phyloP scores from a whole-genome alignment of 2,329 filamentous ascomycete genomes.

The Kalmusia sp. region DNA sequence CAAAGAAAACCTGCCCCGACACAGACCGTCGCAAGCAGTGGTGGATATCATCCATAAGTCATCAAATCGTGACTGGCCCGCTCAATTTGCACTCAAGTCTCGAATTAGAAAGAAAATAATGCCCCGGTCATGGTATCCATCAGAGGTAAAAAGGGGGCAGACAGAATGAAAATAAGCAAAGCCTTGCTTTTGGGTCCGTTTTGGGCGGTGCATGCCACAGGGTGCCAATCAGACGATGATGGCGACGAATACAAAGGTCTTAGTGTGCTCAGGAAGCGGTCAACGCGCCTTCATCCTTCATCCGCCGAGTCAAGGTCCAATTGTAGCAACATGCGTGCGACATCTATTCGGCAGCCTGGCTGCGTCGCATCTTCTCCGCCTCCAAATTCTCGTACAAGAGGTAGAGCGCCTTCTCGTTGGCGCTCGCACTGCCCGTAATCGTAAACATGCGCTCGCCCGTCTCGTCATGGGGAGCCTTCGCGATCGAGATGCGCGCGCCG shows the following conservation, averaged over 20 bases:
- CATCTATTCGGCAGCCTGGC: slow-evolving; percentile 66
- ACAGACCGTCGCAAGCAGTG: slow-evolving; percentile 33
- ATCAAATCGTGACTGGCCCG: slow-evolving; percentile 51
- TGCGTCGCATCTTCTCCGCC: slow-evolving; percentile 98
- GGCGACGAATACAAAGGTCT: slow-evolving; percentile 6
- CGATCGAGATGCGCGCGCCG: slow-evolving; percentile 95
- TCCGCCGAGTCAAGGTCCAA: slow-evolving; percentile 4
- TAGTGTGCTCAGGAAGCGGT: slow-evolving; percentile 9
- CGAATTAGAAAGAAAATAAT: slow-evolving; percentile 40
- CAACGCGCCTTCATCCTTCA: slow-evolving; percentile 9
- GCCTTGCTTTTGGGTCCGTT: slow-evolving; percentile 38
- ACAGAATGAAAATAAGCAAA: slow-evolving; percentile 38
- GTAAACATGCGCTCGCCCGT: slow-evolving; percentile 99
- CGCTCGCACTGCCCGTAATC: slow-evolving; percentile 92
- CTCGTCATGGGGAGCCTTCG: slow-evolving; percentile 95
- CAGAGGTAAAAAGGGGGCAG: slow-evolving; percentile 26
- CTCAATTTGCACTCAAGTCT: slow-evolving; percentile 45
- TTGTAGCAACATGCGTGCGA: slow-evolving; percentile 6
- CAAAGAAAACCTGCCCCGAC: slow-evolving; percentile 36
- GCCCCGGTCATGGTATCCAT: slow-evolving; percentile 44
- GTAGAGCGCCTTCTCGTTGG: slow-evolving; percentile 95
- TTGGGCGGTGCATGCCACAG: slow-evolving; percentile 2
- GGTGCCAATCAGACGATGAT: slow-evolving; percentile 11
- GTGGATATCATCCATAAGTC: slow-evolving; percentile 51
- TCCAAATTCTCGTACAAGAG: slow-evolving; percentile 98